phyloP scores from a whole-genome alignment of 2,329 filamentous ascomycete species.

The Diaporthe vaccinii region DNA sequence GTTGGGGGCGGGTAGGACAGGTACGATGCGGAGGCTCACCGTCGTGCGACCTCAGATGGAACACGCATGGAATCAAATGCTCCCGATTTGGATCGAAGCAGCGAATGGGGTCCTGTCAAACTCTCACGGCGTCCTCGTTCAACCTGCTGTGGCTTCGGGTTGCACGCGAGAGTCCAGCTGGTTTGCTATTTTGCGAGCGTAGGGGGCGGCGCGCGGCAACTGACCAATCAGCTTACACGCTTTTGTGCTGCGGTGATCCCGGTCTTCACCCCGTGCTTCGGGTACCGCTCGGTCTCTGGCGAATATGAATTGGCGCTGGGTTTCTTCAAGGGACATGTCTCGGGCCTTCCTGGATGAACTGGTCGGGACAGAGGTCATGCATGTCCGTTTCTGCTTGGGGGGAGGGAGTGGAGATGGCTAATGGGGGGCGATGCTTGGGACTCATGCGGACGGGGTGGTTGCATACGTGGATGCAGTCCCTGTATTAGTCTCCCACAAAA shows the following conservation, averaged over 20 bases:
- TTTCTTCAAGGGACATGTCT: background rate
- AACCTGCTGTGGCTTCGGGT: conserved; percentile 4
- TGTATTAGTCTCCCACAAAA: background rate
- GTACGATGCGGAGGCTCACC: background rate
- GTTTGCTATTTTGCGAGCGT: background rate
- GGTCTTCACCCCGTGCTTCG: background rate
- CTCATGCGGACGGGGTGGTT: background rate
- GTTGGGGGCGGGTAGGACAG: background rate
- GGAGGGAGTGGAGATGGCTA: background rate
- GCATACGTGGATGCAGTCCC: background rate
- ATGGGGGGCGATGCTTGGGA: background rate
- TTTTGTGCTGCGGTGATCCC: conserved; percentile 9
- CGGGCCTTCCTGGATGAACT: background rate
- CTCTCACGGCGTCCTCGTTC: background rate
- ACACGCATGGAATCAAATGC: background rate
- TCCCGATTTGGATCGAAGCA: background rate
- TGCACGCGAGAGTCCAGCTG: background rate
- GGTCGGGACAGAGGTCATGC: too few relatives aligned
- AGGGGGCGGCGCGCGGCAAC: too few relatives aligned
- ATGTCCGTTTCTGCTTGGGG: background rate
- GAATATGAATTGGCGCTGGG: background rate
- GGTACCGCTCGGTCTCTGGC: background rate
- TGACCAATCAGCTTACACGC: conserved; percentile 27
- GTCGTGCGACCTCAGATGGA: background rate
- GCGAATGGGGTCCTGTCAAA: too few relatives aligned